Evolutionary conservation across 805 yeast genomes (phyloP).

Genomic region (Nakazawaea sp.): DNA sequence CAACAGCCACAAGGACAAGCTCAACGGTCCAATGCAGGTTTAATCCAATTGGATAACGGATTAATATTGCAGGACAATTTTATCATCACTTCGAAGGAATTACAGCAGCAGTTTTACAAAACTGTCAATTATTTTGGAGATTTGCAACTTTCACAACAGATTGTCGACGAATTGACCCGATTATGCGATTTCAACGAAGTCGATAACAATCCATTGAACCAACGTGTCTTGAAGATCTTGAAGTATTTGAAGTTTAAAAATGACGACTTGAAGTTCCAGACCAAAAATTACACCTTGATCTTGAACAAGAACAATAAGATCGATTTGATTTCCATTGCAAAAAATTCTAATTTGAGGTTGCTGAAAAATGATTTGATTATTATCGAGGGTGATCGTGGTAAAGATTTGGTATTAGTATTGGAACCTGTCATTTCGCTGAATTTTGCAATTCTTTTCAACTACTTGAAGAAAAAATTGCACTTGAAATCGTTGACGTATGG

Average conservation of each 20-base stretch:
- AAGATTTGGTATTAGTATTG: constrained; percentile 67
- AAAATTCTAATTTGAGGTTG: constrained; percentile 52
- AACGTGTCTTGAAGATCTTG: constrained; percentile 24
- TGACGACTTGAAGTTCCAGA: constrained; percentile 33
- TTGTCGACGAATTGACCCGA: constrained; percentile 28
- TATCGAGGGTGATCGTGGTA: constrained; percentile 81
- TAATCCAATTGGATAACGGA: constrained; percentile 51
- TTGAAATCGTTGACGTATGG: constrained; percentile 40
- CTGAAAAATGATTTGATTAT: constrained; percentile 61
- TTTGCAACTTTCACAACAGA: constrained; percentile 27
- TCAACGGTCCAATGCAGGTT: constrained; percentile 2
- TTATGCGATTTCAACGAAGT: constrained; percentile 16
- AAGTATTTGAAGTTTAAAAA: constrained; percentile 35
- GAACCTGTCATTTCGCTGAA: constrained; percentile 58
- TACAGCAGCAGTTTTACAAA: constrained; percentile 40
- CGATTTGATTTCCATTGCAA: constrained; percentile 64
- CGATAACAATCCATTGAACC: constrained; percentile 1
- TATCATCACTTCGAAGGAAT: constrained; percentile 53
- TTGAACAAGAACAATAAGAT: constrained; percentile 36
- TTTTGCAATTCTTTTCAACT: constrained; percentile 65
- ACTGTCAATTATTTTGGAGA: constrained; percentile 53
- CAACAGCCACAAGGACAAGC: constrained; percentile 4
- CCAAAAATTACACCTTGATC: constrained; percentile 28
- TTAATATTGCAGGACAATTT: constrained; percentile 46
- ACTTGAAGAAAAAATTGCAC: constrained; percentile 68